phyloP scores from a whole-genome alignment of 176 grass and related monocot species.

The Avena eriantha region DNA sequence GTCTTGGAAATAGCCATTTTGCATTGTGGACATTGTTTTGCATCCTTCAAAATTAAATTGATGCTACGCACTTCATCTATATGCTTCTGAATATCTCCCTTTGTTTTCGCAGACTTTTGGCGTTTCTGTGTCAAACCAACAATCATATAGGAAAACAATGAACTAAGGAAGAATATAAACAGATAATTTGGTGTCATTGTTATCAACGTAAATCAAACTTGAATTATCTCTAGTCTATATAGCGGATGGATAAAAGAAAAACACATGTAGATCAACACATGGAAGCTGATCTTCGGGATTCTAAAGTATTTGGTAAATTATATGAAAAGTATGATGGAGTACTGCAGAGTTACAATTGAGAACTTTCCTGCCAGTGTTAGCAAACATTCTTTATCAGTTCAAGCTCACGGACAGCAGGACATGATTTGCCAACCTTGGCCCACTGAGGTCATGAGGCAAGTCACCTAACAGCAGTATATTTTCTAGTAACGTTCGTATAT shows the following conservation, averaged over 20 bases:
- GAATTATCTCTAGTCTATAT: not conserved
- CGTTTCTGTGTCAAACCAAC: constrained; percentile 47
- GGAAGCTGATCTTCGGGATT: too few species aligned
- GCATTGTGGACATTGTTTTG: constrained; percentile 72
- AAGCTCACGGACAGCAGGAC: not conserved
- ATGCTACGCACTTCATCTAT: constrained; percentile 67
- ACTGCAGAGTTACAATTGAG: not conserved
- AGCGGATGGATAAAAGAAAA: not conserved
- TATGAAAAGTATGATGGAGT: not conserved
- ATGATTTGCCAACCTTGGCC: not conserved
- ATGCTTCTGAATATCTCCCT: constrained; percentile 49
- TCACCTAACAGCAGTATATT: not conserved
- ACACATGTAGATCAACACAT: not conserved
- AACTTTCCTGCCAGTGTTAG: not conserved
- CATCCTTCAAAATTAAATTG: constrained; percentile 63
- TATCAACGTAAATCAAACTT: constrained; percentile 20
- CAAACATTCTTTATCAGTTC: constrained; percentile 15
- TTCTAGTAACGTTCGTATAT: not conserved
- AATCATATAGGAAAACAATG: not conserved
- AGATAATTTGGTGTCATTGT: not conserved
- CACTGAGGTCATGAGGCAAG: not conserved
- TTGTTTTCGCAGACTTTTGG: constrained; percentile 47
- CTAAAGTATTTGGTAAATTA: constrained; percentile 1
- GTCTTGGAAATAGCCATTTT: constrained; percentile 74
- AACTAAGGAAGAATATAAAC: constrained; percentile 1